Evolutionary conservation across 2,329 filamentous ascomycete species (phyloP), one percentile per base, ranked within the genome.

Genomic region (Triangularia verruculosa): DNA sequence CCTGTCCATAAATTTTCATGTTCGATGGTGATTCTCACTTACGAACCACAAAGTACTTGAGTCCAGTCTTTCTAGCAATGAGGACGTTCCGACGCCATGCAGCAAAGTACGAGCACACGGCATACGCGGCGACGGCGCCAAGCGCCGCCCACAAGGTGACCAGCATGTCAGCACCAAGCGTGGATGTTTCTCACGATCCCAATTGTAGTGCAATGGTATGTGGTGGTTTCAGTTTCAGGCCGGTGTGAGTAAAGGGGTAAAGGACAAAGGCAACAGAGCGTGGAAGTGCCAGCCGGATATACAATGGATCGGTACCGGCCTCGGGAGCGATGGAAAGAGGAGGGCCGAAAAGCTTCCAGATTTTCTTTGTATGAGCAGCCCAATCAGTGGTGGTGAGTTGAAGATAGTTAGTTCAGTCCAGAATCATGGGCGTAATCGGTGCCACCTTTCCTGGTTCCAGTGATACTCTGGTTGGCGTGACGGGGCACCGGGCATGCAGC

Each of bases 11-110:
- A 8, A 30, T 15, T 13, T 15, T 20, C 17, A 43, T 4, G 15
- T 6, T 20, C 7, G n/a, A 20, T 20, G 17, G 8, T 47, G 13
- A 20, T 17, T 20, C 20, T 47, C 22, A 82, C 83, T 69, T 74
- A 87, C 85, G 84, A 25, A 79, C 72, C 53, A 87, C 69, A 25
- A 83, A 73, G 69, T 86, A 87, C 6, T 79, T 80, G 60, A 87
- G 69, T 5, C 83, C 82, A 15, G 78, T 80, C 62, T 75, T 76
- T 73, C 80, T 83, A 2, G 84, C 84, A 30, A 78, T 77, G 9
- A 74, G 75, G 58, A 86, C 79, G 65, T 85, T 84, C 59, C 69
- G 71, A 47, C 69, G 72, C 55, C 84, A 69, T n/a, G 76, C 74
- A 1, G 71, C 69, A 32, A 76, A 51, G 28, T 70, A 69, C 5